phyloP scores from a whole-genome alignment of 257 asterid genomes.

The Nicotiana sylvestris region DNA sequence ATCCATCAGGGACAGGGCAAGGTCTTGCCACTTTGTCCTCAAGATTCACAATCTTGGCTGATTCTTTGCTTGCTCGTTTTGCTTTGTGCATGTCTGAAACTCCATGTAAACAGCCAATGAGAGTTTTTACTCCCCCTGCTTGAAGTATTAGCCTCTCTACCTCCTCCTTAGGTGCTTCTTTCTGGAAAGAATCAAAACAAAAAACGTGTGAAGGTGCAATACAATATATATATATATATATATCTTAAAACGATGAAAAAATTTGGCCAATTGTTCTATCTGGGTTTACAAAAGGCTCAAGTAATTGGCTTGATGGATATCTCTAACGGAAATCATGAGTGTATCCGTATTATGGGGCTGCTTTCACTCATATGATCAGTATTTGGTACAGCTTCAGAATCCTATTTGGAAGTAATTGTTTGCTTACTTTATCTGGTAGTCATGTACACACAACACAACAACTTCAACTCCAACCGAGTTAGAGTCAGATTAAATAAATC shows the following conservation, averaged over 20 bases:
- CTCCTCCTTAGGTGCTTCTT: constrained; percentile 70
- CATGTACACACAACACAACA: not conserved
- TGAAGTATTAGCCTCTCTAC: constrained; percentile 70
- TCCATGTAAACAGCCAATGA: constrained; percentile 66
- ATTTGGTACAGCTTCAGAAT: not conserved
- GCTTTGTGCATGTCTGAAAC: constrained; percentile 53
- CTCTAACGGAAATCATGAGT: not conserved
- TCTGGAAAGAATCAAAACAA: constrained; percentile 30
- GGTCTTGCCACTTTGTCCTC: constrained; percentile 9
- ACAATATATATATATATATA: too few relatives aligned
- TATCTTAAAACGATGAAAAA: not conserved
- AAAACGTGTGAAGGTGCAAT: not conserved
- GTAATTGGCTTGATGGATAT: not conserved
- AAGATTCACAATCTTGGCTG: constrained; percentile 8
- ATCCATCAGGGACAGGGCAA: constrained; percentile 80
- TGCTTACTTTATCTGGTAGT: not conserved
- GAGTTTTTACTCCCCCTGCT: constrained; percentile 83
- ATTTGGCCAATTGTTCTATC: not conserved
- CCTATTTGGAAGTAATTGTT: not conserved
- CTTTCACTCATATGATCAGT: not conserved
- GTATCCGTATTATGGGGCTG: not conserved
- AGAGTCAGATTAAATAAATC: too few relatives aligned
- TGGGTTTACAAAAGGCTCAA: not conserved
- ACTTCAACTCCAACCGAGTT: too few relatives aligned
- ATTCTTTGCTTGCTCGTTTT: constrained; percentile 28